Evolutionary conservation across 345 rosid species (phyloP).

Genomic region (Euphorbia lathyris): DNA sequence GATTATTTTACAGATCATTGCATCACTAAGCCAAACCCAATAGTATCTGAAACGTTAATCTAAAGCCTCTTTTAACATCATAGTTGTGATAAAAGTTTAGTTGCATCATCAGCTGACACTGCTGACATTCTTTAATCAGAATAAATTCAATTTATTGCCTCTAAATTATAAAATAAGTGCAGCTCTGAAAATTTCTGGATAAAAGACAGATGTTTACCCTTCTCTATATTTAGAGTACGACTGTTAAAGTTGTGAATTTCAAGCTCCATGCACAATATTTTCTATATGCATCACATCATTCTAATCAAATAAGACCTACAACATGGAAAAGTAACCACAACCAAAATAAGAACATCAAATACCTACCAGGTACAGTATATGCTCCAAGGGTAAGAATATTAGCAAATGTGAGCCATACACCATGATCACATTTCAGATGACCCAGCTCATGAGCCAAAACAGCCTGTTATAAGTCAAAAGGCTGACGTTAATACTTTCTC

Average conservation of each 20-base stretch:
- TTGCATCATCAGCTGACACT: background rate
- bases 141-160: background rate
- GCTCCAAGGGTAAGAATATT: constrained; percentile 91
- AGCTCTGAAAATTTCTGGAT: background rate
- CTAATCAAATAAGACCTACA: background rate
- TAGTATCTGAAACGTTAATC: background rate
- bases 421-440: constrained; percentile 93
- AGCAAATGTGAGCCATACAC: constrained; percentile 97
- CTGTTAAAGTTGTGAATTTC: background rate
- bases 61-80: background rate
- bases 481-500: constrained; percentile 16
- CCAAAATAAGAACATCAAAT: constrained; percentile 13
- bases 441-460: constrained; percentile 98
- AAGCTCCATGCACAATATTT: background rate
- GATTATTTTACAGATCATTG: background rate
- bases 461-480: constrained; percentile 47
- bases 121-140: background rate
- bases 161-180: background rate
- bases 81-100: background rate
- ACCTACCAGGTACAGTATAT: constrained; percentile 84
- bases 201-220: background rate
- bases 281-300: background rate
- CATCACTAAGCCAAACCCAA: background rate
- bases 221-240: background rate
- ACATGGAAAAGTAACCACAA: constrained; percentile 3